These are phyloP conservation scores for Trichoderma afroharzianum DNA, from an alignment of 2,329 filamentous ascomycete genomes.

Conservation along the genomic window DNA sequence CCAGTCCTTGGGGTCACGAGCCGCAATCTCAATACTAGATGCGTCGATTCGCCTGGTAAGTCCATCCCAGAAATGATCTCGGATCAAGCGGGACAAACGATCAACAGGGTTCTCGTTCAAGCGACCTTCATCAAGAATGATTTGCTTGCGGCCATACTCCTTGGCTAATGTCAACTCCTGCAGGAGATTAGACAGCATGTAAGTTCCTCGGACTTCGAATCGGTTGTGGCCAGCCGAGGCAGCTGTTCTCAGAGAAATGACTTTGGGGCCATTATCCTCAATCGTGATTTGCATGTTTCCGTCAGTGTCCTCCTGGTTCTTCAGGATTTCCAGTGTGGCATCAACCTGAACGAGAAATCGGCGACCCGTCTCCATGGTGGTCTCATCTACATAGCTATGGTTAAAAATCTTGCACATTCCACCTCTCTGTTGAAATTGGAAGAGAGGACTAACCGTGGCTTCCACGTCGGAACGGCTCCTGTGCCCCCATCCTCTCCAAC, in stretches of 20 bases:
- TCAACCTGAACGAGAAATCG: conserved; percentile 87
- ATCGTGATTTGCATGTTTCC: conserved; percentile 96
- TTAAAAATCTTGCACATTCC: not conserved
- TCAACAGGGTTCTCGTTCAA: conserved; percentile 94
- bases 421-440: not conserved
- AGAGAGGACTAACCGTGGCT: conserved; percentile 49
- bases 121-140: conserved; percentile 85
- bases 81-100: conserved; percentile 80
- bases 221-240: conserved; percentile 81
- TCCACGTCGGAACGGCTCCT: conserved; percentile 55
- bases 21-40: conserved; percentile 80
- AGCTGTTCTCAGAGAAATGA: conserved; percentile 78
- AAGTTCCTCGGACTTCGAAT: conserved; percentile 90
- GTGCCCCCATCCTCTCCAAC: conserved; percentile 48
- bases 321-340: conserved; percentile 71
- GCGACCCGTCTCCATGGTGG: conserved; percentile 59
- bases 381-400: conserved; percentile 61
- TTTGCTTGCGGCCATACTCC: conserved; percentile 83
- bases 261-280: conserved; percentile 90
- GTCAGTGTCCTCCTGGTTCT: conserved; percentile 88
- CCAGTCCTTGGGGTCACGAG: conserved; percentile 92
- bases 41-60: conserved; percentile 88
- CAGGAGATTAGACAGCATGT: conserved; percentile 93
- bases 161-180: conserved; percentile 93
- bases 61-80: conserved; percentile 87